phyloP scores from a whole-genome alignment of 1,284 basidiomycete genomes.

The Neonothopanus nambi region DNA sequence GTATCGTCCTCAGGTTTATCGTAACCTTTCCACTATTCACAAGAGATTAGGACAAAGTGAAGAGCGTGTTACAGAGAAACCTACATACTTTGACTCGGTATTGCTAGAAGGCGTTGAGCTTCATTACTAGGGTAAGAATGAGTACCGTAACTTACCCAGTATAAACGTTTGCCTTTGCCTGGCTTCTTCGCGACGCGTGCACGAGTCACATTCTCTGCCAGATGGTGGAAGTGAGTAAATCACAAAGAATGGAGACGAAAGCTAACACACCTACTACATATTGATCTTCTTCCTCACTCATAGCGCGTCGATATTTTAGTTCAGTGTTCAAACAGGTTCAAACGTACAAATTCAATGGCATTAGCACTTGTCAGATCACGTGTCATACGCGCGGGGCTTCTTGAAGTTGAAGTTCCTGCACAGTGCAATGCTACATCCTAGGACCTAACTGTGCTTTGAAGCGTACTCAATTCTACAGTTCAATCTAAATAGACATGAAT shows the following conservation, averaged over 20 bases:
- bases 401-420: no score
- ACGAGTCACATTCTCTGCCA: conserved; percentile 51
- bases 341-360: no score
- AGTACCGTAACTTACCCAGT: conserved; percentile 48
- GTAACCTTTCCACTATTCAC: conserved; percentile 68
- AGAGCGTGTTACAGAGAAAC: neutral
- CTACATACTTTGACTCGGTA: conserved; percentile 61
- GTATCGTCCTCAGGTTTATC: conserved; percentile 55
- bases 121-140: neutral
- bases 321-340: no score
- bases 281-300: conserved; percentile 44
- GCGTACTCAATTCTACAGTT: no score
- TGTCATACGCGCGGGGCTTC: no score
- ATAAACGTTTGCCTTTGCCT: conserved; percentile 40
- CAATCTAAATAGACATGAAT: no score
- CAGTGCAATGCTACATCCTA: no score
- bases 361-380: no score
- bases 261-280: conserved; percentile 67
- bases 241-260: neutral
- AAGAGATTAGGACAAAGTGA: conserved; percentile 9
- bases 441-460: no score
- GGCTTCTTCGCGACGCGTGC: conserved; percentile 47
- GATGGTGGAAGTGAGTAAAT: neutral
- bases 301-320: no score
- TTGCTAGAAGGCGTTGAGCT: conserved; percentile 36